Percentiles rank a stretch among this genome's conserved stretches.
These are phyloP conservation scores for Austropuccinia psidii DNA, from an alignment of 1,284 basidiomycete genomes.

Conservation along the genomic window DNA sequence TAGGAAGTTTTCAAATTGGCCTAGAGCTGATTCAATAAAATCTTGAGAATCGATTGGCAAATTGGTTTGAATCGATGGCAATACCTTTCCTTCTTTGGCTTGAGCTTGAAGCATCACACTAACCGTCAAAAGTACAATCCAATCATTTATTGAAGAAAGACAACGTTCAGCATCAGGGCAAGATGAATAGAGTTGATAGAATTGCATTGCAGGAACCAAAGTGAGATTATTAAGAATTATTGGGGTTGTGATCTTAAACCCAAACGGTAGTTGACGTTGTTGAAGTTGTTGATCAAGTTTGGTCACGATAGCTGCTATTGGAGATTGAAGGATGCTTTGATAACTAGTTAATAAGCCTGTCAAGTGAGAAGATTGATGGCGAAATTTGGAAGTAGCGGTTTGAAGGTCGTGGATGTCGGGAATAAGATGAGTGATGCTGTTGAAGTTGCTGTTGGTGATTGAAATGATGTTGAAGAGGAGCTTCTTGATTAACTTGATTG, in stretches of 20 bases:
- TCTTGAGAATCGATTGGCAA: too few species aligned
- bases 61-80: neutral
- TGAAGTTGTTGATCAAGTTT: neutral
- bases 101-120: constrained; percentile 27
- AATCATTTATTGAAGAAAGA: constrained; percentile 17
- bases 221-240: constrained; percentile 31
- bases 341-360: constrained; percentile 28
- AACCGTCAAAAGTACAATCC: constrained; percentile 23
- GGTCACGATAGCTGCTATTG: too few species aligned
- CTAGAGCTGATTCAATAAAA: constrained; percentile 11
- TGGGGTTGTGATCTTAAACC: constrained; percentile 32
- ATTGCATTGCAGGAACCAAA: constrained; percentile 19
- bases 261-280: constrained; percentile 21
- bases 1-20: neutral
- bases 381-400: constrained; percentile 8
- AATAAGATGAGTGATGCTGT: too few species aligned
- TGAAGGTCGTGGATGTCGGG: constrained; percentile 23
- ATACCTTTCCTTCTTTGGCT: constrained; percentile 9
- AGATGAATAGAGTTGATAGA: constrained; percentile 3
- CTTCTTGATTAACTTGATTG: too few species aligned
- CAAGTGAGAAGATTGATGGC: constrained; percentile 21
- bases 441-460: too few species aligned
- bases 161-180: neutral
- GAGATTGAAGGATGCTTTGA: constrained; percentile 15
- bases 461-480: too few species aligned